Evolutionary conservation across 257 asterid species (phyloP).

Genomic region (Mitragyna speciosa): DNA sequence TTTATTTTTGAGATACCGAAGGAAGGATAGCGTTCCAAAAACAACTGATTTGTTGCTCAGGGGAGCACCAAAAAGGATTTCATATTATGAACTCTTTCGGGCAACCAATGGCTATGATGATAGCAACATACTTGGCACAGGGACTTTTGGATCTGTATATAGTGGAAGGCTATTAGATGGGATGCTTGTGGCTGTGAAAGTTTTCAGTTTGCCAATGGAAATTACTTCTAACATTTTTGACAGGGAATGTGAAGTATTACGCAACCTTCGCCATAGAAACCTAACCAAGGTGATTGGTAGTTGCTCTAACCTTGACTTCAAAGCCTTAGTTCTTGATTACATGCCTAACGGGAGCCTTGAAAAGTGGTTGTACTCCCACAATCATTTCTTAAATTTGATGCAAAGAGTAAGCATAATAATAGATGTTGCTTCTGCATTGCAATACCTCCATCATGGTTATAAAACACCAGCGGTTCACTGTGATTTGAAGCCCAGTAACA

Average conservation of each 20-base stretch:
- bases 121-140: neutral
- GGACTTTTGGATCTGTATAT: neutral
- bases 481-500: constrained; percentile 12
- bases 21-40: neutral
- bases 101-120: neutral
- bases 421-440: constrained; percentile 8
- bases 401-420: neutral
- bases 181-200: neutral
- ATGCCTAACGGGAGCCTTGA: constrained; percentile 13
- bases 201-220: neutral
- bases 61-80: neutral
- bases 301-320: constrained; percentile 10
- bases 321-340: neutral
- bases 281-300: constrained; percentile 1
- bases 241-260: neutral
- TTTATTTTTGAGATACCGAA: neutral
- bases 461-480: neutral
- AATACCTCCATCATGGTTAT: constrained; percentile 11
- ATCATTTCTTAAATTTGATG: neutral
- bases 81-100: constrained; percentile 2
- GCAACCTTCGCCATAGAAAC: constrained; percentile 7
- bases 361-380: constrained; percentile 6
- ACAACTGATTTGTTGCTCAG: neutral
- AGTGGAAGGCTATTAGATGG: neutral
- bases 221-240: neutral